Percentiles rank a stretch among this genome's conserved stretches.
phyloP scores from a whole-genome alignment of 257 asterid species.

The Solanum dulcamara region DNA sequence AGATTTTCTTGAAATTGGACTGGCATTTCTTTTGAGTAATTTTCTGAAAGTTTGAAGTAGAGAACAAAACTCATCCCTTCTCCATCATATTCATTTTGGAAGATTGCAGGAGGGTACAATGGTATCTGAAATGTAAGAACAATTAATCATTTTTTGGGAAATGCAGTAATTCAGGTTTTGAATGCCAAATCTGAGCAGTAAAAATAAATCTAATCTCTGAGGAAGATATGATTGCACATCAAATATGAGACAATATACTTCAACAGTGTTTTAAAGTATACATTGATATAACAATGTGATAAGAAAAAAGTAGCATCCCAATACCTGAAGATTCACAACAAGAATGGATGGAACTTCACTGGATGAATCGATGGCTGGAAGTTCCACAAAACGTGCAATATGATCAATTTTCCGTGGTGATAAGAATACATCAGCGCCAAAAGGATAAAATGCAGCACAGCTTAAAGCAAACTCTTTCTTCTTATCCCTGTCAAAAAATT shows the following conservation, averaged over 20 bases:
- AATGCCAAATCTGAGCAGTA: neutral
- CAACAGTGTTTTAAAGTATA: neutral
- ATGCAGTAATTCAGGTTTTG: neutral
- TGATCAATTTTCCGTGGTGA: constrained; percentile 79
- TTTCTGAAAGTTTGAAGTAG: constrained; percentile 79
- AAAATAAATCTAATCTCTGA: neutral
- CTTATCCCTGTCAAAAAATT: constrained; percentile 59
- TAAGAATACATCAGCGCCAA: constrained; percentile 79
- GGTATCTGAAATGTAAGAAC: constrained; percentile 47
- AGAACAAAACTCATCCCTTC: constrained; percentile 70
- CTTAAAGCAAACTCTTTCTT: constrained; percentile 70
- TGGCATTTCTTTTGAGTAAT: constrained; percentile 62
- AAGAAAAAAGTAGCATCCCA: neutral
- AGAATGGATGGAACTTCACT: constrained; percentile 74
- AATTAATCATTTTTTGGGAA: neutral
- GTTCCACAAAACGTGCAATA: constrained; percentile 76
- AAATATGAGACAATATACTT: neutral
- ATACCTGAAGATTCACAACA: constrained; percentile 90
- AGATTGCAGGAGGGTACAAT: constrained; percentile 62
- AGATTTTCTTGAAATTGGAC: constrained; percentile 66
- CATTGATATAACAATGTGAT: neutral
- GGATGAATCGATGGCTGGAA: constrained; percentile 51
- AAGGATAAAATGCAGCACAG: constrained; percentile 67
- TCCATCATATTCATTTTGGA: constrained; percentile 75
- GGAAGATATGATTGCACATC: neutral